Evolutionary conservation across 2,329 filamentous ascomycete genomes (phyloP), one percentile per base, ranked within the genome.

Genomic region (Phoma sp.): DNA sequence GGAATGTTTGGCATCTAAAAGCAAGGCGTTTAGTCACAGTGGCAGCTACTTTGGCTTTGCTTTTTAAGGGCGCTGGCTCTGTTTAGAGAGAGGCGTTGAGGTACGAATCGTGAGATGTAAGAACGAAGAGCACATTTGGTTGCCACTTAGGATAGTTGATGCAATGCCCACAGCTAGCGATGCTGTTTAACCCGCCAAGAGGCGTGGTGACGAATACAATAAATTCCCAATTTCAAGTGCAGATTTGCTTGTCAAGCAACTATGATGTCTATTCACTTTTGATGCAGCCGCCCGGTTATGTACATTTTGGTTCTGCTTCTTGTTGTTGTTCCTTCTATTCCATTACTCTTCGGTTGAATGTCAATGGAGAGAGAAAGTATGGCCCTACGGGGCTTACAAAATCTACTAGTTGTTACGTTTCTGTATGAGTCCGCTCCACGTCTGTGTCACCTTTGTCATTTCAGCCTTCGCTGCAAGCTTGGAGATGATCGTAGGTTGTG

Each of bases 71-170:
- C 52, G 52, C 50, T 47, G 47, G 52, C 52, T 50, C 38, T 40
- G 50, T n/a, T 38, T 37, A 36, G 11, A 38, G 39, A 22, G 33
- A 51, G 53, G 47, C 47, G 47, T 50, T 50, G 47, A 42, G 23
- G 32, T 13, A 56, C 25, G 41, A 27, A 24, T 35, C 42, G 41
- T 32, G 38, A 37, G 41, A 38, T 39, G 47, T 35, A 18, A 44
- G n/a, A 46, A 27, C 23, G n/a, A 23, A 40, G 27, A 44, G 42
- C 32, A 38, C 7, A 33, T 35, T 46, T 46, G 35, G 24, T 47
- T 47, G 52, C 47, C 50, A 52, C 47, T 32, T 56, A 56, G 53
- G 53, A 56, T 47, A 56, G 47, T 56, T 44, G 47, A 51, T 25
- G 47, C 41, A 29, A 52, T 40, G 23, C 11, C 32, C 43, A 37